These are phyloP conservation scores for Syzygium malaccense DNA, from an alignment of 441 rosid species.

Conservation along the genomic window DNA sequence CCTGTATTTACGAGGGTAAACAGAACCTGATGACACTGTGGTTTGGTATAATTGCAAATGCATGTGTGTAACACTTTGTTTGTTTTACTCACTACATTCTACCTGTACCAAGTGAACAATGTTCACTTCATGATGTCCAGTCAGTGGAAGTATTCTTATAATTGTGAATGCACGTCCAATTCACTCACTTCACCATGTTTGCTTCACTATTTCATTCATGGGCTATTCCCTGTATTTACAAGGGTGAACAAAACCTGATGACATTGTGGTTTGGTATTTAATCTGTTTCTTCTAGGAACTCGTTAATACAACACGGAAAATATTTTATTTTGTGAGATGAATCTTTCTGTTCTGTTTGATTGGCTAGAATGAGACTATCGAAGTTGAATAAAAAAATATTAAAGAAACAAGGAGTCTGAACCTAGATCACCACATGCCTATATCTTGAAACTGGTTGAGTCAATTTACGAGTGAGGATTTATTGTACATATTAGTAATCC, in stretches of 20 bases:
- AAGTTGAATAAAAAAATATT: background rate
- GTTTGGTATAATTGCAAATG: background rate
- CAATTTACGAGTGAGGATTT: background rate
- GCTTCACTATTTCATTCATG: background rate
- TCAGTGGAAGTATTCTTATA: background rate
- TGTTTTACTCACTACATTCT: background rate
- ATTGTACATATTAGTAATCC: background rate
- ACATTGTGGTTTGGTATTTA: background rate
- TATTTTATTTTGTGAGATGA: background rate
- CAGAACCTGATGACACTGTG: background rate
- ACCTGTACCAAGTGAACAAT: background rate
- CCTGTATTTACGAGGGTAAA: too few relatives aligned
- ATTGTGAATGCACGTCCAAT: background rate
- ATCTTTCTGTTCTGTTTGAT: background rate
- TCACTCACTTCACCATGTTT: background rate
- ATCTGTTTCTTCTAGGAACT: background rate
- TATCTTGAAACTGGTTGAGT: background rate
- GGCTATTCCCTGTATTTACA: background rate
- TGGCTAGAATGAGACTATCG: background rate
- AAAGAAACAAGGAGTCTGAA: background rate
- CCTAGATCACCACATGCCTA: background rate
- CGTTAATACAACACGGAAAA: background rate
- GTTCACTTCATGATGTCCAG: background rate
- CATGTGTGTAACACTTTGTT: background rate
- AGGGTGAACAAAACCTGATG: background rate